Percentiles rank a stretch among this genome's conserved stretches.
Evolutionary conservation across 805 yeast species (phyloP).

Genomic region (Tetrapisispora iriomotensis): DNA sequence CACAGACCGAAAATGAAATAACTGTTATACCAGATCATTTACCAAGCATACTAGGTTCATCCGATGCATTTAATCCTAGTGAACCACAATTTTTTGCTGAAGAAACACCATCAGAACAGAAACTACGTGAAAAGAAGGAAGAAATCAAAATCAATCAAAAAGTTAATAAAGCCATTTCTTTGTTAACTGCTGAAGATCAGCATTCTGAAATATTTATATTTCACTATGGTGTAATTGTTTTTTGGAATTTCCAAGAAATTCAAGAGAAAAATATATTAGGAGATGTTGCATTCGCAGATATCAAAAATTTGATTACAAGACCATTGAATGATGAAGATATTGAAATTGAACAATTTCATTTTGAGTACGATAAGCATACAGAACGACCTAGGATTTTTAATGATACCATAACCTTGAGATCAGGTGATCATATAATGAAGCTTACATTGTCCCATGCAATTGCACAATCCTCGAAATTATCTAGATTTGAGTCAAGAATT

Average conservation of each 20-base stretch:
- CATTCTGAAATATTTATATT: conserved; percentile 86
- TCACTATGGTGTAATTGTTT: conserved; percentile 91
- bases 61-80: conserved; percentile 71
- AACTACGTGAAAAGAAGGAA: conserved; percentile 6
- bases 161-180: neutral
- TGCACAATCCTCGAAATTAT: conserved; percentile 89
- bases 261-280: conserved; percentile 93
- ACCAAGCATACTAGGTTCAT: conserved; percentile 27
- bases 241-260: conserved; percentile 89
- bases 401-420: conserved; percentile 83
- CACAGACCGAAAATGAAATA: conserved; percentile 12
- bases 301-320: conserved; percentile 47
- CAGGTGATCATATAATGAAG: conserved; percentile 88
- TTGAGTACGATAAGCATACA: conserved; percentile 43
- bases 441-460: conserved; percentile 92
- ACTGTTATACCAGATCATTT: conserved; percentile 20
- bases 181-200: conserved; percentile 15
- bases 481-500: conserved; percentile 87
- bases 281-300: conserved; percentile 56
- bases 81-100: conserved; percentile 85
- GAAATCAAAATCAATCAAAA: conserved; percentile 1
- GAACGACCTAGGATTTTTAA: conserved; percentile 73
- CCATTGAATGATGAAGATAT: conserved; percentile 83
- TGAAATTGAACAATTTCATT: conserved; percentile 69
- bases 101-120: conserved; percentile 15